Evolutionary conservation across 305 asterid species (phyloP), one percentile per base, ranked within the genome.

Genomic region (Solanum hybrid): DNA sequence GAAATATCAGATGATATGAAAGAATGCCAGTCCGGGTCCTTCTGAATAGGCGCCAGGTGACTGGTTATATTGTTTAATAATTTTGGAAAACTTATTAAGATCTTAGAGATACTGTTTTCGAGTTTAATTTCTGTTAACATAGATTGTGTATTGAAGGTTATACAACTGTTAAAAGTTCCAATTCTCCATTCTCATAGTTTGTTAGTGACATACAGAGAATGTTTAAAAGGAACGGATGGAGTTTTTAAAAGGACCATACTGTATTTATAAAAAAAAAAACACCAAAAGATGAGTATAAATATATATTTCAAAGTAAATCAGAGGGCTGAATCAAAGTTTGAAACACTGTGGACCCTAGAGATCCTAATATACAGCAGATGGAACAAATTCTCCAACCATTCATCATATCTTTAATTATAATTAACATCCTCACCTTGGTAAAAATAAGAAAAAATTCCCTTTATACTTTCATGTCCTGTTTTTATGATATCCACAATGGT

Each of bases 11-110:
- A 69, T 87, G 57, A 35, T 76, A 64, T 0, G 37, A 86, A 39
- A 75, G 75, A 79, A 94, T 90, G 98, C 97, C 93, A 92, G 96
- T 95, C 97, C 97, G 92, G 96, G 95, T 93, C 95, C 91, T 36
- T 92, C 36, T 87, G 84, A 91, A 86, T 73, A 91, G 95, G 93
- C 90, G 89, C 93, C 90, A 67, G 88, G 98, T 91, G 98, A 95
- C 95, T 95, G 98, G 96, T 90, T 78, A 75, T 85, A 74, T 82
- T 92, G 95, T 93, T 51, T 87, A 92, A 71, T 91, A 78, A 94
- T 83, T 79, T 61, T 26, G 31, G 29, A 3, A 77, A 34, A 35
- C 90, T 57, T 67, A 84, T 39, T 51, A 35, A 37, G 35, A 29
- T 74, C 87, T 88, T 81, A 14, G 61, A 79, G 90, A 39, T 22